These are phyloP conservation scores for Cordyceps tenuipes DNA, from an alignment of 2,329 filamentous ascomycete genomes.

Conservation along the genomic window DNA sequence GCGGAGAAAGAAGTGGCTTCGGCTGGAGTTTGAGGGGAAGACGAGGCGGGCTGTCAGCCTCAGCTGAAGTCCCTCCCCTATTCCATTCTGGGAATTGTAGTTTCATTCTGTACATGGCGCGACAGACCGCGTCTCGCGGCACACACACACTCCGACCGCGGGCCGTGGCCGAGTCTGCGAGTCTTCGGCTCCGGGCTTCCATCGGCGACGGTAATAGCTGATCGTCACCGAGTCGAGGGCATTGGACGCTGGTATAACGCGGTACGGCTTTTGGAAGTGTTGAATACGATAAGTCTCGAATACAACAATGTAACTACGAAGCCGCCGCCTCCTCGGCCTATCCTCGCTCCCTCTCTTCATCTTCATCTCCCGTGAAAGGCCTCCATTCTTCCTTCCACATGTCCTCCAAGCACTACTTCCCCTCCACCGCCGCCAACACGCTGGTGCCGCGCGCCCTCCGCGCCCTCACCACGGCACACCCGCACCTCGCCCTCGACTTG, in stretches of 20 bases:
- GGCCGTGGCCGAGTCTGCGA: no score
- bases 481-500: constrained; percentile 39
- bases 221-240: no score
- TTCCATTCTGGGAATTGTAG: neutral
- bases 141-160: neutral
- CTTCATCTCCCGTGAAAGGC: neutral
- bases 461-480: constrained; percentile 28
- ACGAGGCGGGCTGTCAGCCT: no score
- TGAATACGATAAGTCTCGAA: neutral
- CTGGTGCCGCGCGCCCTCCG: constrained; percentile 19
- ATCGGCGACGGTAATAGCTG: neutral
- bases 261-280: no score
- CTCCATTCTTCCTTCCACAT: neutral
- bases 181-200: neutral
- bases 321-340: neutral
- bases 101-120: neutral
- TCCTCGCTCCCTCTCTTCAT: no score
- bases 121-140: neutral
- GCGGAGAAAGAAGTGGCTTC: neutral
- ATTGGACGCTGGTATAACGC: no score
- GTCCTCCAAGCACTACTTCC: constrained; percentile 17
- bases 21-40: neutral
- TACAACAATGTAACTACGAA: neutral
- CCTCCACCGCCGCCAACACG: constrained; percentile 16
- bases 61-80: neutral